Evolutionary conservation across 371 early-diverging fungal genomes (phyloP).

Genomic region (Blastocladiella emersonii): DNA sequence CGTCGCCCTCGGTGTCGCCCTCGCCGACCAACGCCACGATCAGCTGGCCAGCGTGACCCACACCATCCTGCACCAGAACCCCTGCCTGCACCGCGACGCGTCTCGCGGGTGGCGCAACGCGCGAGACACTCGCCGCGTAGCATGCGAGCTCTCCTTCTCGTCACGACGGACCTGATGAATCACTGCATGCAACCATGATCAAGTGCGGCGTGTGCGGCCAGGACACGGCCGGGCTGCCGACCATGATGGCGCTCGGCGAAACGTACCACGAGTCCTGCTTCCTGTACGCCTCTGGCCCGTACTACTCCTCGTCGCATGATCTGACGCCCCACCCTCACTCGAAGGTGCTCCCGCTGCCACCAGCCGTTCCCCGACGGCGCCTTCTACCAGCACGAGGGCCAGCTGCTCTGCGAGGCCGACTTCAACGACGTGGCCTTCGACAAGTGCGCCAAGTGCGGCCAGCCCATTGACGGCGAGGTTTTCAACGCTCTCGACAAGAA

Average conservation of each 20-base stretch:
- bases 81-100: too few species aligned
- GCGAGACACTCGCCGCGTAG: too few species aligned
- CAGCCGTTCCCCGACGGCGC: constrained; percentile 23
- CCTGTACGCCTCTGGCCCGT: too few species aligned
- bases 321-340: too few species aligned
- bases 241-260: neutral
- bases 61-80: too few species aligned
- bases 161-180: too few species aligned
- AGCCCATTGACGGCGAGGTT: constrained; percentile 21
- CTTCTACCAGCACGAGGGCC: constrained; percentile 22
- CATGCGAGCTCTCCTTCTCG: too few species aligned
- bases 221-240: neutral
- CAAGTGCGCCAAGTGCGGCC: constrained; percentile 25
- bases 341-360: constrained; percentile 15
- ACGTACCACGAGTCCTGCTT: neutral
- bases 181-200: neutral
- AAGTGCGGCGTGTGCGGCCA: neutral
- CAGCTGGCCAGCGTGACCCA: too few species aligned
- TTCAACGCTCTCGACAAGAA: constrained; percentile 24
- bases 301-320: too few species aligned
- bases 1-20: too few species aligned
- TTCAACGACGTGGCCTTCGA: constrained; percentile 6
- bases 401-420: constrained; percentile 26
- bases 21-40: too few species aligned
- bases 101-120: too few species aligned